Base-by-base conservation (phyloP, 108 stramenopile species). In the Skeletonema potamos region DNA sequence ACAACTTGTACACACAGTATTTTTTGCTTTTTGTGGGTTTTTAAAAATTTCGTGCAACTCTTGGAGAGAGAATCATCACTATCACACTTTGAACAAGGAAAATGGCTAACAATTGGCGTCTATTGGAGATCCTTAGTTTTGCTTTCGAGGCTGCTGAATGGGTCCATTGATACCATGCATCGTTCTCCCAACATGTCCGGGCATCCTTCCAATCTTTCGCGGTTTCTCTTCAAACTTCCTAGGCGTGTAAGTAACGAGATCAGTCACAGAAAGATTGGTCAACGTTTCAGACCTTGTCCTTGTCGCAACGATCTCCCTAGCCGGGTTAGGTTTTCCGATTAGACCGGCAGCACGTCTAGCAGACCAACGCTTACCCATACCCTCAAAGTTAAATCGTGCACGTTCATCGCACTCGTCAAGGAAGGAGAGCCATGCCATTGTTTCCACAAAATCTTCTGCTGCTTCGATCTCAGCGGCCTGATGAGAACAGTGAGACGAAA, bases 381-480 rank as follows among this genome's bases (percentile, higher is more conserved):
- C 73, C 4, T 57, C 65, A 43, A 79, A 79, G 54, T 59, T 57
- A 9, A 32, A 59, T 29, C 79, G 43, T 22, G 79, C 67, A 4
- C 22, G 36, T 70, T 74, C 68, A 3, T 80, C 79, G 62, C 66
- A 68, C 57, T 80, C 79, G 26, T 80, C 79, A 17, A 74, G 74
- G 62, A 27, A 75, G 62, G 68, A 54, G 20, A 80, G 79, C 74
- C 74, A 80, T 30, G 79, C 79, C 79, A 80, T 80, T 29, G 62
- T 57, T 33, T 75, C 79, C 24, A 80, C 79, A 41, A 64, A 80
- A 8, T 66, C 79, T 51, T 80, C 68, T 0, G 61, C 73, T 27
- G 73, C 79, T 36, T 80, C 79, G 36, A 80, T 64, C 43, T 80
- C 79, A 18, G 79, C 79, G 46, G 51, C 74, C 74, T 80, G 39